Evolutionary conservation across 495 filamentous ascomycete species (phyloP).

Genomic region (Venustampulla echinocandica): DNA sequence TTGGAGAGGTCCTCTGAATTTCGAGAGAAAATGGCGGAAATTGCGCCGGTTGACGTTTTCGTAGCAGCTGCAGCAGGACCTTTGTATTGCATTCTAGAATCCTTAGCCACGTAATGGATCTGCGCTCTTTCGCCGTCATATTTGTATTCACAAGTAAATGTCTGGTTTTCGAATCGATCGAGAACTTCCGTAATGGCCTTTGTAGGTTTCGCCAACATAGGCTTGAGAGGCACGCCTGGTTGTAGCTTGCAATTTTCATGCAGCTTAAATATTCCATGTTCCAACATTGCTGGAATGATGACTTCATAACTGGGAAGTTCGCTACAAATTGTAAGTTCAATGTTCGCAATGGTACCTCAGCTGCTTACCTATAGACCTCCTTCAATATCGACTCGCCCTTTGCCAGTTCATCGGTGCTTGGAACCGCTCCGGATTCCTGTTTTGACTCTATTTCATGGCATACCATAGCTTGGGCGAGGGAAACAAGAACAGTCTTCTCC

Average conservation of each 20-base stretch:
- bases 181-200: slow-evolving; percentile 98
- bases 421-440: slow-evolving; percentile 53
- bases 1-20: slow-evolving; percentile 95
- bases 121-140: slow-evolving; percentile 96
- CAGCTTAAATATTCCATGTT: slow-evolving; percentile 76
- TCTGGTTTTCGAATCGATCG: slow-evolving; percentile 90
- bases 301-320: slow-evolving; percentile 93
- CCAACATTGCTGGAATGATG: slow-evolving; percentile 79
- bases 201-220: slow-evolving; percentile 97
- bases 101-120: slow-evolving; percentile 91
- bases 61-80: slow-evolving; percentile 42
- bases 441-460: slow-evolving; percentile 66
- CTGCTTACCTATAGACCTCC: slow-evolving; percentile 70
- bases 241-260: slow-evolving; percentile 83
- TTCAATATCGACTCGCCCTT: slow-evolving; percentile 81
- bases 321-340: slow-evolving; percentile 35
- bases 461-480: slow-evolving; percentile 80
- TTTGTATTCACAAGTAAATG: slow-evolving; percentile 98
- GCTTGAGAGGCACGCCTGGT: slow-evolving; percentile 90
- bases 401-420: slow-evolving; percentile 63
- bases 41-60: slow-evolving; percentile 49
- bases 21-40: slow-evolving; percentile 88
- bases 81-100: slow-evolving; percentile 56
- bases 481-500: slow-evolving; percentile 83
- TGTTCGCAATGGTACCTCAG: neutral